Evolutionary conservation across 106 monocot species (phyloP), one percentile per base, ranked within the genome.

Genomic region (Xerophyta viscosa): DNA sequence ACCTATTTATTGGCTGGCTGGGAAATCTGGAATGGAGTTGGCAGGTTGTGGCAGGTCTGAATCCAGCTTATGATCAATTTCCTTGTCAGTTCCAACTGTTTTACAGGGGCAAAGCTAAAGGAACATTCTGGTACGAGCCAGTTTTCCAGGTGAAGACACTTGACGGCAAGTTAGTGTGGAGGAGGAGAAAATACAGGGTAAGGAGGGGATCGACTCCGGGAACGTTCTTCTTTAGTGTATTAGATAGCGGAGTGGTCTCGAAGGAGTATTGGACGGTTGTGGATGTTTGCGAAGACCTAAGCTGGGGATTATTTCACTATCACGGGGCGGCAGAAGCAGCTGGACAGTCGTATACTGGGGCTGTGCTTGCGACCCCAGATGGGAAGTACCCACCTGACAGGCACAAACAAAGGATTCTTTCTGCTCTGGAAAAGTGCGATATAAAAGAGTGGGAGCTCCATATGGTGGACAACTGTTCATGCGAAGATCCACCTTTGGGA

Each of bases 271-370:
- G 93, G 93, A 88, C 93, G 3, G 73, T 94, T 48, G 61, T 94
- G 2, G 88, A 94, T 66, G 93, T 88, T 28, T 53, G 56, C 22
- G 80, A 94, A 31, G 77, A 88, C 62, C 65, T 94, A 14, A 84
- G 75, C 48, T 94, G 93, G 93, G 93, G 80, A 44, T 61, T 94
- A 57, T 94, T 94, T 76, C 84, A 94, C 44, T 94, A 94, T 42
- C 75, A 43, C 25, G 93, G 93, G 17, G 93, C 88, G n/a, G 88
- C 93, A 25, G 52, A 54, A 55, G 80, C 58, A 13, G 93, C 93
- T 3, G 88, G 93, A 21, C 77, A 62, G 30, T 75, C 84, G 8
- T 94, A 94, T 46, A 75, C 80, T 2, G 93, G 93, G 6, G 79
- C 93, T 12, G 84, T 94, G 43, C 88, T 94, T 45, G 93, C 84